Base-by-base conservation (phyloP, 148 eudicot species). In the Rhododendron kiyosumense region DNA sequence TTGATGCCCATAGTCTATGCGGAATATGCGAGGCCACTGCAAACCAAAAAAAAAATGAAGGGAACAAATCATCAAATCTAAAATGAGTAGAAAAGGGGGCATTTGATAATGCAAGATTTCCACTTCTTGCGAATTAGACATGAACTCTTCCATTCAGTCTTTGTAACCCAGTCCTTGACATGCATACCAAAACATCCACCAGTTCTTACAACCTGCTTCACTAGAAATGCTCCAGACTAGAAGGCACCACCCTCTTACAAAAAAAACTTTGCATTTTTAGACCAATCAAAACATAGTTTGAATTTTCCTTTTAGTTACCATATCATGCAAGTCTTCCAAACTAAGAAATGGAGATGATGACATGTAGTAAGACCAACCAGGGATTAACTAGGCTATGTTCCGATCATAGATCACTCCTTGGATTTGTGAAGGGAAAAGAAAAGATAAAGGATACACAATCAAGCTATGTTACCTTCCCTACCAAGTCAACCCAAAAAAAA, bases 11-110 rank as follows among this genome's bases (percentile, higher is more conserved):
- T 97, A 97, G 89, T 97, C 99, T 48, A 97, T 94, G 30, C 99
- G 95, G 96, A 97, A 97, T 73, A 97, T 26, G 54, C 98, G 98
- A 71, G 99, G 99, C 99, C 99, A 97, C 99, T 97, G 92, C 88
- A 89, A 83, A 86, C 59, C 28, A 22, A 38, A 26, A 59, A 84
- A 57, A 46, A 30, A 49, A 61, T 32, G 1, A 3, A 75, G 34
- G 8, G 52, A 59, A 57, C 43, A 84, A 71, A 78, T 74, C 13
- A 52, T 51, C 17, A 41, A 73, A n/a, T 26, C 5, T 67, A 26
- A 30, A 26, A 7, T 34, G 59, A 83, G 46, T 18, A 30, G 38
- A 45, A 67, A 41, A 43, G 10, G 43, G n/a, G 36, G 65, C 20
- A 73, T 28, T 4, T 14, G 20, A 83, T 26, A 34, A 6, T 14